phyloP scores from a whole-genome alignment of 2,329 filamentous ascomycete species.

The Cytospora piceae region DNA sequence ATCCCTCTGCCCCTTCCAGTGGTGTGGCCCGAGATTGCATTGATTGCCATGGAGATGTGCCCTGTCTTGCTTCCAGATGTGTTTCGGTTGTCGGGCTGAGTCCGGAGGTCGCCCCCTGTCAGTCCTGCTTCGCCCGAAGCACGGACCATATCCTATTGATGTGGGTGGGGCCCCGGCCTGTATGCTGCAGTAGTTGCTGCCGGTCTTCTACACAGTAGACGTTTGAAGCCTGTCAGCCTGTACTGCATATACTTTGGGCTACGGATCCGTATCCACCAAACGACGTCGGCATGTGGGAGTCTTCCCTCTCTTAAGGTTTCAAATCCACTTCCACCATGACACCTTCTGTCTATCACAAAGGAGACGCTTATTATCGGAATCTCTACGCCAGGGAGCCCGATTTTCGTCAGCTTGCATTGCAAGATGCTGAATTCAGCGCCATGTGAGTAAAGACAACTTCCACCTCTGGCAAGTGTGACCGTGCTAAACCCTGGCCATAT shows the following conservation, averaged over 20 bases:
- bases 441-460: conserved; percentile 40
- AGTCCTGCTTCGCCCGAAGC: neutral
- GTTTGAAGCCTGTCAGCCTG: too few relatives aligned
- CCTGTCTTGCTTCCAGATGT: too few relatives aligned
- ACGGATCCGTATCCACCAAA: neutral
- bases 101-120: too few relatives aligned
- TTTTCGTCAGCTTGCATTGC: conserved; percentile 47
- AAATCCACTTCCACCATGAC: conserved; percentile 12
- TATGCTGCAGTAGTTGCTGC: too few relatives aligned
- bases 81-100: too few relatives aligned
- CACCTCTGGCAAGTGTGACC: neutral
- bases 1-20: neutral
- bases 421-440: conserved; percentile 47
- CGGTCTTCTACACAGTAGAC: too few relatives aligned
- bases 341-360: conserved; percentile 12
- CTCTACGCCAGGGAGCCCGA: conserved; percentile 48
- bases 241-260: neutral
- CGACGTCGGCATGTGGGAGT: neutral
- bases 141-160: too few relatives aligned
- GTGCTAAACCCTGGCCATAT: conserved; percentile 13
- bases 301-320: too few relatives aligned
- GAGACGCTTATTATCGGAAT: conserved; percentile 41
- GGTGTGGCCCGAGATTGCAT: too few relatives aligned
- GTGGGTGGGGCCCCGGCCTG: too few relatives aligned
- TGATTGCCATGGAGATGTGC: too few relatives aligned